A percentile compares a stretch with the other conserved stretches of the same genome.
Conservation (phyloP, 2,329 filamentous ascomycete species). For the Acrodontium crateriforme region DNA sequence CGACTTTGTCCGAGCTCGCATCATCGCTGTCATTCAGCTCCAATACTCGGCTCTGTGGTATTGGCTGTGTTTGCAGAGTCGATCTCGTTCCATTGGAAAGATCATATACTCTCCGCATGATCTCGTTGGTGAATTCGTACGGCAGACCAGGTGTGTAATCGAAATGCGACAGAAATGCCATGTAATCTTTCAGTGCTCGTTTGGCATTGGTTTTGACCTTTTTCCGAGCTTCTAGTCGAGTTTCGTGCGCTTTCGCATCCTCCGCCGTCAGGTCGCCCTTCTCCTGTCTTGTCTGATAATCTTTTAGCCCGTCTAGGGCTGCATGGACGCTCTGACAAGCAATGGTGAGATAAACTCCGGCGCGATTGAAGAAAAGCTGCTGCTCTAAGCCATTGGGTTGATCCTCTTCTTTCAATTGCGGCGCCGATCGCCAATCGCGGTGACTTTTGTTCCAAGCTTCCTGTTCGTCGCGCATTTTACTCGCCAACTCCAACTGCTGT, state of each 20-base stretch:
- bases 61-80: conserved; percentile 16
- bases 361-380: conserved; percentile 65
- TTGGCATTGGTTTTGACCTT: conserved; percentile 61
- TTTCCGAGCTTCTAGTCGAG: conserved; percentile 48
- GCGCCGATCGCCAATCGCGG: conserved; percentile 36
- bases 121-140: conserved; percentile 43
- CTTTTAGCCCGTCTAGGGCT: conserved; percentile 38
- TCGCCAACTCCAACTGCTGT: conserved; percentile 40
- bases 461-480: conserved; percentile 25
- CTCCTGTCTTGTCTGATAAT: conserved; percentile 19
- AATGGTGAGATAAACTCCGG: conserved; percentile 55
- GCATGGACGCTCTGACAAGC: conserved; percentile 51
- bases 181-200: conserved; percentile 60
- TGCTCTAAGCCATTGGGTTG: conserved; percentile 63
- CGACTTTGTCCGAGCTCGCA: conserved; percentile 13
- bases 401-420: conserved; percentile 44
- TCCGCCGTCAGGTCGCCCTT: conserved; percentile 31
- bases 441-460: conserved; percentile 24
- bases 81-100: conserved; percentile 33
- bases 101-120: conserved; percentile 44
- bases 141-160: conserved; percentile 66
- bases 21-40: conserved; percentile 13
- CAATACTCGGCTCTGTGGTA: conserved; percentile 17
- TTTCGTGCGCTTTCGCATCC: conserved; percentile 23
- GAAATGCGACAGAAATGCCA: conserved; percentile 56